A percentile compares a stretch with the other conserved stretches of the same genome.
Conservation (phyloP, 108 stramenopile species). For the Craspedostauros australis region DNA sequence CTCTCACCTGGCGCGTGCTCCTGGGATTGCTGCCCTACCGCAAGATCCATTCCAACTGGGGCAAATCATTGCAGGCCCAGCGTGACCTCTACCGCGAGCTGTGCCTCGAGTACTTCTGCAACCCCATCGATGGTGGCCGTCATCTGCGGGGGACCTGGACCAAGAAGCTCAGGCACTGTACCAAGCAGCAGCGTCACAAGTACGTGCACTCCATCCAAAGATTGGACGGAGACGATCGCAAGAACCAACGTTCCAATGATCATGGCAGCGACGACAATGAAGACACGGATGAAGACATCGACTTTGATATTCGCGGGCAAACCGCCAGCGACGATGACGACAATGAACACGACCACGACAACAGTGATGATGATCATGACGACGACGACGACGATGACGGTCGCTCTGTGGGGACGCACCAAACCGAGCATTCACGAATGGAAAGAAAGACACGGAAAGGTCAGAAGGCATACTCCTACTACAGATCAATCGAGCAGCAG, state of each 20-base stretch:
- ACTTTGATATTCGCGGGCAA: neutral
- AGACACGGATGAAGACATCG: neutral
- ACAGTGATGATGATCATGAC: constrained; percentile 20
- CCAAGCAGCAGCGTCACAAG: no score
- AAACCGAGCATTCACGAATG: neutral
- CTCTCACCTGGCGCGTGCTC: constrained; percentile 67
- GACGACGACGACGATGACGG: constrained; percentile 12
- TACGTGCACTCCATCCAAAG: no score
- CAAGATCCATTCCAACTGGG: constrained; percentile 40
- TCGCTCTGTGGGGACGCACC: neutral
- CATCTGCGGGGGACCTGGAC: constrained; percentile 13
- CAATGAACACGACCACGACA: constrained; percentile 3
- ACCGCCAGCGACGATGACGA: neutral
- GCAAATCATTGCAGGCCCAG: constrained; percentile 29
- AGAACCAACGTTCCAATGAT: constrained; percentile 6
- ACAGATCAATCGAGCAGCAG: constrained; percentile 9
- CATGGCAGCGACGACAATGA: constrained; percentile 6
- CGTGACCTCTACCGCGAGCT: constrained; percentile 47
- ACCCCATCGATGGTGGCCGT: constrained; percentile 31
- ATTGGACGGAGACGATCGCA: no score
- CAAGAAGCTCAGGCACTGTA: neutral
- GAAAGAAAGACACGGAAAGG: neutral
- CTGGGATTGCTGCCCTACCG: constrained; percentile 59
- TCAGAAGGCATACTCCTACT: constrained; percentile 2
- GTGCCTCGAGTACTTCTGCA: constrained; percentile 53